Evolutionary conservation across 176 grass and related monocot genomes (phyloP).

Genomic region (Elymus sibiricus): DNA sequence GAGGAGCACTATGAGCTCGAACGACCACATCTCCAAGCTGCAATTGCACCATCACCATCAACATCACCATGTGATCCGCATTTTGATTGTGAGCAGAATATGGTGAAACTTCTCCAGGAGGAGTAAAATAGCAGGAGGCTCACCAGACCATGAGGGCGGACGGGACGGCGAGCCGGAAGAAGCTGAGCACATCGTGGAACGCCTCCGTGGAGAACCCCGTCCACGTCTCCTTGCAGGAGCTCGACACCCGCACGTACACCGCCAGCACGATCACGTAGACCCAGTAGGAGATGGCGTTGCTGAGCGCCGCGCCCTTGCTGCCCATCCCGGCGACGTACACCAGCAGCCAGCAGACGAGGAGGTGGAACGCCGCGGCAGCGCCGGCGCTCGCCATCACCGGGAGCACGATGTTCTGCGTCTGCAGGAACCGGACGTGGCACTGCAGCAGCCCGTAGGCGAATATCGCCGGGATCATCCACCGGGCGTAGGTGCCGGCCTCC

Average conservation of each 20-base stretch:
- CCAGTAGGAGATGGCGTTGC: slow-evolving; percentile 39
- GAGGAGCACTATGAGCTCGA: slow-evolving; percentile 33
- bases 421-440: slow-evolving; percentile 29
- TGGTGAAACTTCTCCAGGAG: not conserved
- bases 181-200: slow-evolving; percentile 18
- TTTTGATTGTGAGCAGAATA: too few species aligned
- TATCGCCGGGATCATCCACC: slow-evolving; percentile 51
- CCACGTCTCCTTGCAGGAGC: slow-evolving; percentile 31
- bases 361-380: not conserved
- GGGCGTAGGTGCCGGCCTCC: slow-evolving; percentile 44
- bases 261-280: slow-evolving; percentile 22
- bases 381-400: not conserved
- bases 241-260: slow-evolving; percentile 17
- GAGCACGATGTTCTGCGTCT: slow-evolving; percentile 26
- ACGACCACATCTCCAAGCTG: slow-evolving; percentile 46
- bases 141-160: slow-evolving; percentile 46
- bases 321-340: slow-evolving; percentile 2
- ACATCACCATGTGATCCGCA: not conserved
- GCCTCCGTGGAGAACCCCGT: slow-evolving; percentile 34
- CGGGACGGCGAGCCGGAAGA: slow-evolving; percentile 27
- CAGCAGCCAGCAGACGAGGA: slow-evolving; percentile 18
- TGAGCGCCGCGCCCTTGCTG: not conserved
- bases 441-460: slow-evolving; percentile 43
- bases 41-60: not conserved
- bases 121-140: not conserved